These are phyloP conservation scores for Austroboletus novae-zelandiae DNA, from an alignment of 1,284 basidiomycete species.

Conservation along the genomic window DNA sequence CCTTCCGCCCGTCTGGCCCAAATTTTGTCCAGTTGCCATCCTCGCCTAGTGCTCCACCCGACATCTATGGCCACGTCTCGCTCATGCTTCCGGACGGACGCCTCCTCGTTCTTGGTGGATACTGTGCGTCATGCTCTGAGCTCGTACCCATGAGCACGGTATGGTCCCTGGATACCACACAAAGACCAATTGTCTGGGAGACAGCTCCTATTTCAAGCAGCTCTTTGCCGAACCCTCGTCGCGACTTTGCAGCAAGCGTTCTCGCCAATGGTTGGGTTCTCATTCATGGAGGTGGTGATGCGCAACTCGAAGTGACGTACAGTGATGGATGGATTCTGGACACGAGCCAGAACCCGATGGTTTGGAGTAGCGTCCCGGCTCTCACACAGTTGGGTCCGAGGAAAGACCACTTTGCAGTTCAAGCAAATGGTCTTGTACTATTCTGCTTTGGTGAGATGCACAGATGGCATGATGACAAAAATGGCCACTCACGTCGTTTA, in stretches of 20 bases:
- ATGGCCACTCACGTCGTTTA: constrained; percentile 5
- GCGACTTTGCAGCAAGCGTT: constrained; percentile 62
- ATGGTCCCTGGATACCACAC: constrained; percentile 64
- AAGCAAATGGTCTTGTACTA: constrained; percentile 59
- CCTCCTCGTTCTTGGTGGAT: constrained; percentile 77
- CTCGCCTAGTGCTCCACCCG: constrained; percentile 54
- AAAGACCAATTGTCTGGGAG: constrained; percentile 50
- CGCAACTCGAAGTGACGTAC: constrained; percentile 50
- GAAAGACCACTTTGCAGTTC: constrained; percentile 71
- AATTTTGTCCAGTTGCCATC: constrained; percentile 57
- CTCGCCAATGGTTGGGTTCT: constrained; percentile 57
- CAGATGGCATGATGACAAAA: background rate
- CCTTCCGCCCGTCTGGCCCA: constrained; percentile 52
- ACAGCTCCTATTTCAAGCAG: constrained; percentile 38
- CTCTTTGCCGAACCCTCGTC: constrained; percentile 56
- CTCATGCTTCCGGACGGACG: constrained; percentile 65
- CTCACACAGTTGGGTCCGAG: constrained; percentile 59
- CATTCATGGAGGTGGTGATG: constrained; percentile 78
- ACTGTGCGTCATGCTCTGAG: constrained; percentile 44
- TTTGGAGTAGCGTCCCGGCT: constrained; percentile 52
- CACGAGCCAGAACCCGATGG: constrained; percentile 50
- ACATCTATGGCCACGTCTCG: constrained; percentile 69
- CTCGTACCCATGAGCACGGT: constrained; percentile 59
- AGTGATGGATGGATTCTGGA: constrained; percentile 79
- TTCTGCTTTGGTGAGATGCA: constrained; percentile 72